A percentile compares a stretch with the other conserved stretches of the same genome.
Conservation (phyloP, 768 basidiomycete genomes). For the Psilocybe sp. region DNA sequence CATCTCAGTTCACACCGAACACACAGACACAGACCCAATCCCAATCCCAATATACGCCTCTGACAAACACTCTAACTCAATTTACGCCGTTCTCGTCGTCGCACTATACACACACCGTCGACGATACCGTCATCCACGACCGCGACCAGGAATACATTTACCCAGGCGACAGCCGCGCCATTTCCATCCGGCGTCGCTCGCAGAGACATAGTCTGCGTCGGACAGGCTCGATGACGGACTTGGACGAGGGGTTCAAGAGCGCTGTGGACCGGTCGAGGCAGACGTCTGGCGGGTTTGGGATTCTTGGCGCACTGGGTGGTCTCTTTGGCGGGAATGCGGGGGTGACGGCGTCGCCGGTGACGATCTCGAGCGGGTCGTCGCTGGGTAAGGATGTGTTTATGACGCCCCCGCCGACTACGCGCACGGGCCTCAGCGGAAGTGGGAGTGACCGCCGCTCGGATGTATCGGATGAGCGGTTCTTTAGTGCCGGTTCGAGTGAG, state of each 20-base stretch:
- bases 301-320: no score
- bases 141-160: slow-evolving; percentile 59
- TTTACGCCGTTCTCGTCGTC: slow-evolving; percentile 19
- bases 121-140: slow-evolving; percentile 65
- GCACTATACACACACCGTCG: slow-evolving; percentile 64
- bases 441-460: slow-evolving; percentile 32
- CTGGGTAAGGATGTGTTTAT: slow-evolving; percentile 37
- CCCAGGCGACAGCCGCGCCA: slow-evolving; percentile 70
- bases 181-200: slow-evolving; percentile 51
- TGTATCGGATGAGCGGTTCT: slow-evolving; percentile 37
- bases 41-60: no score
- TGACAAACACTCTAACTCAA: no score
- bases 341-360: slow-evolving; percentile 55
- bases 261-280: slow-evolving; percentile 45
- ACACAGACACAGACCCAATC: no score
- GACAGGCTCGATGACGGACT: slow-evolving; percentile 77
- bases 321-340: no score
- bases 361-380: slow-evolving; percentile 65
- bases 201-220: slow-evolving; percentile 24
- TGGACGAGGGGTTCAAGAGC: slow-evolving; percentile 57
- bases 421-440: slow-evolving; percentile 9
- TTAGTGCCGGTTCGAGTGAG: slow-evolving; percentile 36
- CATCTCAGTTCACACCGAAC: slow-evolving; percentile 25
- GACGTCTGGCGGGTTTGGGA: slow-evolving; percentile 29
- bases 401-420: slow-evolving; percentile 37